Base-by-base conservation (phyloP, 116 monocot species). In the Papilionanthe hybrid region DNA sequence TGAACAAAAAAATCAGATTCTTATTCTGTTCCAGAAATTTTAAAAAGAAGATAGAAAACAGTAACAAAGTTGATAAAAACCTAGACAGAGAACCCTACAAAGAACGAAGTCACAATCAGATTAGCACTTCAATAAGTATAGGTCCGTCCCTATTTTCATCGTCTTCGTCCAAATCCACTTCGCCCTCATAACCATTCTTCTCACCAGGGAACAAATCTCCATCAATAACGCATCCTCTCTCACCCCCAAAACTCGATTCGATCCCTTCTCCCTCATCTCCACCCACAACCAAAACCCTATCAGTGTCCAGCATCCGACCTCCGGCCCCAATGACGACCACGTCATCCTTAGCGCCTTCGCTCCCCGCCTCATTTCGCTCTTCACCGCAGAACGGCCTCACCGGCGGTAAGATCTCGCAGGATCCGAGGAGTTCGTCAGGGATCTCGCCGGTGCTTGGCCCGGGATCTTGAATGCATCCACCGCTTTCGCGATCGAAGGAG, bases 381-480 rank as follows among this genome's bases (percentile, higher is more conserved):
- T 37, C 37, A 37, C 37, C 37, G 37, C 37, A 37, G 37, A 48
- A 18, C 7, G 56, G 20, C 1, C 20, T 0, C 42, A 0, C 45
- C 55, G 44, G 2, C 7, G 48, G 27, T 18, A 19, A 15, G 0
- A 43, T 37, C 78, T n/a, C 44, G 77, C 29, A 11, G 58, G 0
- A 55, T 22, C 12, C 76, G 20, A 81, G 0, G 8, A 90, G 79
- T 4, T 68, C 47, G 32, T 90, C 90, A 0, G 78, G 69, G 47
- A 49, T 66, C 47, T 67, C 73, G 9, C 82, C 83, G 75, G 82
- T 84, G 83, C 25, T 81, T 28, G 84, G 90, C 6, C 63, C 79
- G 44, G 85, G 79, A 53, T 85, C 89, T 12, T 84, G 74, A 47
- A 86, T 83, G 83, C 87, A 86, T 9, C 77, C 74, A 32, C 55